A percentile compares a stretch with the other conserved stretches of the same genome.
These are phyloP conservation scores for Lentinus brumalis DNA, from an alignment of 768 basidiomycete species.

Conservation along the genomic window DNA sequence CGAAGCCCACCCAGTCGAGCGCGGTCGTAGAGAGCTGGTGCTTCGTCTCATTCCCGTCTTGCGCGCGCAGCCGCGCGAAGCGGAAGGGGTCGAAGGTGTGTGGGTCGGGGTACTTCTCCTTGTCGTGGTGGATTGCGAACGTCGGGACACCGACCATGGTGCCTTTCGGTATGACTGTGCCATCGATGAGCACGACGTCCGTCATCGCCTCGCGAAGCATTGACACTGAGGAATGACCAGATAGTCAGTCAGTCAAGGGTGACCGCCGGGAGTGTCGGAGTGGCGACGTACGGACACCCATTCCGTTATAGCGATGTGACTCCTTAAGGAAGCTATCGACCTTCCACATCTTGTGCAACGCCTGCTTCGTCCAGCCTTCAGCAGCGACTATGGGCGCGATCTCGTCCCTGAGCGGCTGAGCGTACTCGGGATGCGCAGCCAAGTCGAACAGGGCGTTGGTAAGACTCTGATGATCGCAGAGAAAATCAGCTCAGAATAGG, in stretches of 20 bases:
- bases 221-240: too few species aligned
- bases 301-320: constrained; percentile 27
- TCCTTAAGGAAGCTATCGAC: constrained; percentile 40
- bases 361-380: constrained; percentile 35
- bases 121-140: constrained; percentile 33
- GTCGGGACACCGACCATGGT: constrained; percentile 36
- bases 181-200: constrained; percentile 47
- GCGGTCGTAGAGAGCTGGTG: constrained; percentile 15
- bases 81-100: constrained; percentile 45
- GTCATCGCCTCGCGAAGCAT: constrained; percentile 37
- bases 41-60: constrained; percentile 15
- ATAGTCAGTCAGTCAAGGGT: too few species aligned
- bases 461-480: too few species aligned
- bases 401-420: constrained; percentile 34
- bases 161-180: constrained; percentile 42
- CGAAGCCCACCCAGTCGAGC: constrained; percentile 12
- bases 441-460: constrained; percentile 32
- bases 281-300: constrained; percentile 20
- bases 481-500: too few species aligned
- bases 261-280: background rate
- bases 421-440: constrained; percentile 29
- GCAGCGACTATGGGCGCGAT: constrained; percentile 27
- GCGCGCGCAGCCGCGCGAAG: constrained; percentile 29
- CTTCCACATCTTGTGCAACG: constrained; percentile 32
- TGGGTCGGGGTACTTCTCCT: constrained; percentile 36